A percentile compares a stretch with the other conserved stretches of the same genome.
Evolutionary conservation across 2,329 filamentous ascomycete genomes (phyloP).

Genomic region (Chaetomiaceae sp.): DNA sequence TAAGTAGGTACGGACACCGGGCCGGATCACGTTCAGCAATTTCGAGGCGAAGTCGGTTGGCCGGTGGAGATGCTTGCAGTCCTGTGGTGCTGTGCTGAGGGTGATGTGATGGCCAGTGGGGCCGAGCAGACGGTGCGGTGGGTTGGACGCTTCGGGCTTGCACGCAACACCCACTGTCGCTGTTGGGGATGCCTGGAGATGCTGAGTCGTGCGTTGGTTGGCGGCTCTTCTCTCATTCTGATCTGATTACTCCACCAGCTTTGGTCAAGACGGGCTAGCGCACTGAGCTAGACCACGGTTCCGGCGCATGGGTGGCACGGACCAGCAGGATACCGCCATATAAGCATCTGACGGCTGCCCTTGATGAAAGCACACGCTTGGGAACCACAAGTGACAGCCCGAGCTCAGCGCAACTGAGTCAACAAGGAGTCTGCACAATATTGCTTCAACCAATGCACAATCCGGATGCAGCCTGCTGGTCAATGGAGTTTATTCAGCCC

Average conservation of each 20-base stretch:
- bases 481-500: too few relatives aligned
- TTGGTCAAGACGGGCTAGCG: not conserved
- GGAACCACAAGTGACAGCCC: too few relatives aligned
- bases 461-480: too few relatives aligned
- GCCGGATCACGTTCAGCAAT: slow-evolving; percentile 3
- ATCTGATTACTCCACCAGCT: not conserved
- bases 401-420: too few relatives aligned
- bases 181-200: too few relatives aligned
- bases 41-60: slow-evolving; percentile 12
- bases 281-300: too few relatives aligned
- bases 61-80: slow-evolving; percentile 16
- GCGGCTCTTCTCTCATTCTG: slow-evolving; percentile 7
- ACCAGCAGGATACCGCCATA: not conserved
- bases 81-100: slow-evolving; percentile 6
- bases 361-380: too few relatives aligned
- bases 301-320: slow-evolving; percentile 4
- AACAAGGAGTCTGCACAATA: too few relatives aligned
- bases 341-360: too few relatives aligned
- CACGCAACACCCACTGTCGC: too few relatives aligned
- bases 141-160: slow-evolving; percentile 13
- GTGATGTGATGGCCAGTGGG: not conserved
- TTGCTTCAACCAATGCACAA: too few relatives aligned
- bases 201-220: too few relatives aligned
- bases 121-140: not conserved
- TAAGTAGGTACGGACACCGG: slow-evolving; percentile 1